Evolutionary conservation across 2,329 filamentous ascomycete genomes (phyloP).

Genomic region (Karstenula rhodostoma): DNA sequence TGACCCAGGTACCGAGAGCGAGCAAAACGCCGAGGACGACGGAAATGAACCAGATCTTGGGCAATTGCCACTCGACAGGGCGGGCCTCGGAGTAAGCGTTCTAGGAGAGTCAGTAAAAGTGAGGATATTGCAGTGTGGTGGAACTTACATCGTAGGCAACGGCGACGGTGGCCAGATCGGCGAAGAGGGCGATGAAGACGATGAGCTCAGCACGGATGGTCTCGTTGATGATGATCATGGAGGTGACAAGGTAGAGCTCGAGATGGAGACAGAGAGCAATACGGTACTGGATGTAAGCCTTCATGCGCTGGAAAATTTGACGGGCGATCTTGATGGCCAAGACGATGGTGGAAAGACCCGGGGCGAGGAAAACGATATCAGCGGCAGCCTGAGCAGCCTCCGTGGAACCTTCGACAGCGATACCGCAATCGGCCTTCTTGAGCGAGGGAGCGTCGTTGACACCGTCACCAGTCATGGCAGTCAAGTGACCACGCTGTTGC

Average conservation of each 20-base stretch:
- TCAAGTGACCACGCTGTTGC: conserved; percentile 75
- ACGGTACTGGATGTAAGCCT: conserved; percentile 79
- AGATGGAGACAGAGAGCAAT: conserved; percentile 77
- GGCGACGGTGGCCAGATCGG: conserved; percentile 80
- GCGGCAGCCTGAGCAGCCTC: conserved; percentile 77
- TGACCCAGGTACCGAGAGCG: conserved; percentile 75
- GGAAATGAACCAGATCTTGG: conserved; percentile 82
- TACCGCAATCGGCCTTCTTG: conserved; percentile 79
- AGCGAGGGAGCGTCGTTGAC: conserved; percentile 78
- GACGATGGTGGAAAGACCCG: conserved; percentile 75
- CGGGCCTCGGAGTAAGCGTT: conserved; percentile 78
- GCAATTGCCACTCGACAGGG: conserved; percentile 81
- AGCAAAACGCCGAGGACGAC: conserved; percentile 73
- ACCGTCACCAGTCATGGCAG: conserved; percentile 80
- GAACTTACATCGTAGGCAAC: conserved; percentile 70
- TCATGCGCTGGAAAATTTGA: conserved; percentile 81
- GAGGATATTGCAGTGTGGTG: not conserved
- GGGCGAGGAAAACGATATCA: conserved; percentile 78
- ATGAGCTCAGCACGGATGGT: conserved; percentile 76
- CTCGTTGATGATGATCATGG: conserved; percentile 83
- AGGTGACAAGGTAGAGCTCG: conserved; percentile 78
- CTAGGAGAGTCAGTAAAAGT: conserved; percentile 9
- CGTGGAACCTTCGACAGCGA: conserved; percentile 75
- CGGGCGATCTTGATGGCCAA: conserved; percentile 77
- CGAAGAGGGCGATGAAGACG: conserved; percentile 81